Base-by-base conservation (phyloP, 331 rosid species). In the Malus hybrid region DNA sequence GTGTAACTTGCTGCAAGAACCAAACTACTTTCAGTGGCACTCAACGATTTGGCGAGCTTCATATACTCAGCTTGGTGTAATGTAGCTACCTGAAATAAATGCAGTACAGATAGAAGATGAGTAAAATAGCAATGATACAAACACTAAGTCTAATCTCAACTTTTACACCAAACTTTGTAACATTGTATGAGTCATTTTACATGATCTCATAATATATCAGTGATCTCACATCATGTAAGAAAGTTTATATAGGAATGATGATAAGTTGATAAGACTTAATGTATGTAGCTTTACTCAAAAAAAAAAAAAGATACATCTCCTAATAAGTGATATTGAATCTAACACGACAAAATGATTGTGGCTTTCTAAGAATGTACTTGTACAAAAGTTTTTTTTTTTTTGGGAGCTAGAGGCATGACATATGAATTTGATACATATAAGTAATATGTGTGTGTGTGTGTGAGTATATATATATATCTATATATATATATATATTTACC, bases 41-140 rank as follows among this genome's bases (percentile, higher is more conserved):
- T 76, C 60, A 86, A 48, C 7, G 86, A 82, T 44, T 65, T 81
- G 50, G 76, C 71, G 39, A 93, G 97, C 83, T 82, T 89, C 76
- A 36, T 42, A 69, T 79, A 73, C 68, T 90, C 93, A 44, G 76
- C 84, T 19, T 61, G 79, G 3, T 77, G 24, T 50, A 85, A 19
- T 71, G 88, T 79, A 67, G 87, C 39, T 7, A 72, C 67, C 76
- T 72, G n/a, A 10, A 54, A 63, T 29, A 6, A 15, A 12, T 7
- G 12, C 42, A 63, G 3, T 14, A 3, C 32, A 61, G 3, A 27
- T 10, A 13, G 3, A 61, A 61, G 65, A 50, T 50, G 55, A 50
- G 19, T 5, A 48, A 50, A 50, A 50, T 50, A 50, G n/a, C 55
- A 50, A 50, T 48, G 5, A 7, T 50, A 15, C 55, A 50, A 50